Evolutionary conservation across 139 green algal species (phyloP), one percentile per base, ranked within the genome.

Genomic region (Protoeuglena noctilucae): DNA sequence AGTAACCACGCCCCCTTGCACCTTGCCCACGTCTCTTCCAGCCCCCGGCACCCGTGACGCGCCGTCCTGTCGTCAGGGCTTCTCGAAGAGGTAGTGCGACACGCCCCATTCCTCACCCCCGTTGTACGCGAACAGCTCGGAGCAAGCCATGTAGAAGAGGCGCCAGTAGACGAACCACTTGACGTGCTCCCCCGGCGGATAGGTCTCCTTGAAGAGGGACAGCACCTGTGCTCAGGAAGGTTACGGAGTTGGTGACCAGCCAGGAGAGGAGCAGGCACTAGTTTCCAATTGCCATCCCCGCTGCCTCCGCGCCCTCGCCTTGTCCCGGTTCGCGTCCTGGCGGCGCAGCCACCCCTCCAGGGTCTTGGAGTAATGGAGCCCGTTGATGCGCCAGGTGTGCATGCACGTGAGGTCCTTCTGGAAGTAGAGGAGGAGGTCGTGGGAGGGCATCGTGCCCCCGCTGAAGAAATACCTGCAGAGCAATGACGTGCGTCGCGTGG

Each of bases 381-480:
- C 89, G 61, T 92, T 95, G 17, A 96, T 56, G 17, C 79, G 86
- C 82, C 84, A 87, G 27, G 78, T 66, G 17, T 68, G 45, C 21
- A 82, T 58, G 12, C 93, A 53, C 0, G 40, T 24, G 22, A 96
- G 54, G 55, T 92, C 63, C 14, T 94, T 76, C 60, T 93, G 83
- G 67, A 95, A 96, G 77, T 87, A 76, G 2, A 84, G 68, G 39
- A 97, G 69, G 21, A 96, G 71, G 68, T 93, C 73, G 0, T 82
- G 57, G 22, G 68, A 80, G 7, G 84, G 80, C 89, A 97, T 96
- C 45, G 87, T 97, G 53, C 89, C 87, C 4, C 87, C 88, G 1
- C 69, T 77, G 70, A 96, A 96, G 58, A 96, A 96, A 69, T 96
- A 84, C 25, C n/a, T n/a, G n/a, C n/a, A n/a, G n/a, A n/a, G n/a